Base-by-base conservation (phyloP, 1,139 yeast species). In the Arxiozyma bovina region DNA sequence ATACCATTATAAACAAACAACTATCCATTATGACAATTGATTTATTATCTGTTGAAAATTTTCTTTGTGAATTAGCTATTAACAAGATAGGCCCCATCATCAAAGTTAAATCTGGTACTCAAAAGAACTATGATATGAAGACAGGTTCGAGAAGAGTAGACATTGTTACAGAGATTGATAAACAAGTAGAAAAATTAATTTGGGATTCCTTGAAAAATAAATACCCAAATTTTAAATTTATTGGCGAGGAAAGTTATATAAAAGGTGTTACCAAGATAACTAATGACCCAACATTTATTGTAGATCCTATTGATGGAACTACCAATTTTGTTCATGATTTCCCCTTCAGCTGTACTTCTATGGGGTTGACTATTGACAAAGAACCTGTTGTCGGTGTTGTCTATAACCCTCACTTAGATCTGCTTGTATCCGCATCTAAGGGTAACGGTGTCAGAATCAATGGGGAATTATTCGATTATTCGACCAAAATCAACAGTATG, bases 271-370 rank as follows among this genome's bases (percentile, higher is more conserved):
- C 81, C 1, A 63, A 65, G 42, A 68, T 81, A 30, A 73, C 78
- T 0, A 77, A 77, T 55, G 78, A 70, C 2, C 85, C 85, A 20
- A 81, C 85, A 0, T 81, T 81, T 62, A 76, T 81, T 51, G 82
- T 81, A 23, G 85, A 81, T 62, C 83, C 83, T 46, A 78, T 80
- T 61, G 84, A 80, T 60, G 85, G 85, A 11, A 81, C 85, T 1
- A 80, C 84, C 17, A 78, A 81, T 65, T 81, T 81, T 66, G 77
- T 80, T 50, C 85, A 81, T 62, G 75, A 73, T 57, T 81, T 79
- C 68, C 85, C 85, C 17, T 77, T 75, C 60, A 77, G 81, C 46
- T 81, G 85, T 66, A 80, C 80, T 41, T 81, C 85, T 1, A 64
- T 81, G 22, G 85, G 85, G 0, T 75, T 81, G 56, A 74, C 83